Evolutionary conservation across 176 grass and related monocot genomes (phyloP).

Genomic region (Miscanthus lutarioriparius): DNA sequence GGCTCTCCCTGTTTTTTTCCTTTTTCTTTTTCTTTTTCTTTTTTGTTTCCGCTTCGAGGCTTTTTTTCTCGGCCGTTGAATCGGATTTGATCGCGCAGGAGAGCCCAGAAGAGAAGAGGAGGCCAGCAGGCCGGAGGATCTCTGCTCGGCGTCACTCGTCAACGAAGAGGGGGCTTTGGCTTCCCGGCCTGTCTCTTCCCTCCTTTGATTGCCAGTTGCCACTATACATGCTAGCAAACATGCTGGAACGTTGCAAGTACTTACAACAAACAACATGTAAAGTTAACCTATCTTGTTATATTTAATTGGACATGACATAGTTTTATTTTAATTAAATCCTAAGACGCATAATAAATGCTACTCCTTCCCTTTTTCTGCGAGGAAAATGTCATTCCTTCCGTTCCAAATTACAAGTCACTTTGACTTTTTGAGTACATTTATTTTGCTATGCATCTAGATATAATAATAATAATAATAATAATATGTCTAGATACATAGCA

Average conservation of each 20-base stretch:
- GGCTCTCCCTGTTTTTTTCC: background rate
- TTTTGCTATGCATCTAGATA: no score
- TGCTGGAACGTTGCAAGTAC: background rate
- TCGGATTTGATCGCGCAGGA: slow-evolving; percentile 60
- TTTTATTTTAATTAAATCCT: background rate
- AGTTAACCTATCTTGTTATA: background rate
- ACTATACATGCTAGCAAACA: background rate
- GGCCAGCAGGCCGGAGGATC: background rate
- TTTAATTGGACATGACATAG: background rate
- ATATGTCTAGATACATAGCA: no score
- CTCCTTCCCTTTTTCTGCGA: no score
- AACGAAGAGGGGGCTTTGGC: slow-evolving; percentile 12
- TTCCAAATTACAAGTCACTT: no score
- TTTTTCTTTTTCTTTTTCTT: background rate
- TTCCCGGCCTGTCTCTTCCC: background rate
- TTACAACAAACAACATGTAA: background rate
- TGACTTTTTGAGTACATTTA: no score
- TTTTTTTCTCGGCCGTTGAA: slow-evolving; percentile 53
- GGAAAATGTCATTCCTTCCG: no score
- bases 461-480: no score
- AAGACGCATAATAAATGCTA: background rate
- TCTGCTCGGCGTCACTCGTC: background rate
- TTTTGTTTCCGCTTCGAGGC: background rate
- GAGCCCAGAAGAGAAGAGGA: slow-evolving; percentile 1
- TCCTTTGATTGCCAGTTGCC: background rate